Base-by-base conservation (phyloP, 2,329 filamentous ascomycete species). In the Nigrospora sphaerica region DNA sequence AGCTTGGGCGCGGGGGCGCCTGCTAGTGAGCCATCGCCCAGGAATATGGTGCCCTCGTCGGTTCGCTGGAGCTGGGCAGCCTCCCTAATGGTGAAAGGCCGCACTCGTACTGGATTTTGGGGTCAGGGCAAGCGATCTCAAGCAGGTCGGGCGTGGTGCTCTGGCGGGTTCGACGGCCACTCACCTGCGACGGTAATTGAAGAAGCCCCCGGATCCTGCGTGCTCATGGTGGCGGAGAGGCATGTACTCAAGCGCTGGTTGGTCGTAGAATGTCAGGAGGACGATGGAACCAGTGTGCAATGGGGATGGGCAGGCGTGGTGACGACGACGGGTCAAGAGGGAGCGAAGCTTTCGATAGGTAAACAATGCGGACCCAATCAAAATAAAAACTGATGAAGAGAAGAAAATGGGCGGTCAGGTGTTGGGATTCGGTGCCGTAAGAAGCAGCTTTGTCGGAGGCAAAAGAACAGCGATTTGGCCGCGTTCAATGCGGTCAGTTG, bases 1-100 rank as follows among this genome's bases (percentile, higher is more conserved):
- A 95, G 77, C 62, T 92, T 95, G 1, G 91, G 91, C 1, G 88
- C 79, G 1, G 92, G 90, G 13, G 79, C 84, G 39, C 81, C 86
- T n/a, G 93, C 93, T 47, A 98, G 76, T 16, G 92, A 97, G 49
- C 93, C 93, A 65, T 98, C 93, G 50, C 93, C 93, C n/a, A 98
- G 79, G 63, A 98, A 98, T 34, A 95, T 68, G 6, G 88, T 90
- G 45, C 85, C 83, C 66, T 96, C 92, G 57, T 98, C 92, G 59
- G 69, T 78, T 62, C 76, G 80, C 44, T 81, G 75, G 74, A 98
- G 72, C 70, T 97, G 92, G 36, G 93, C 93, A 56, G 93, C 93
- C 75, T 98, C 93, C 70, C 90, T 78, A 57, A 97, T 96, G 12
- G 82, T 86, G 58, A 86, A 86, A 6, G 83, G 83, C 56, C 83